Evolutionary conservation across 1,284 basidiomycete genomes (phyloP).

Genomic region (Pseudozyma tsukubaensis): DNA sequence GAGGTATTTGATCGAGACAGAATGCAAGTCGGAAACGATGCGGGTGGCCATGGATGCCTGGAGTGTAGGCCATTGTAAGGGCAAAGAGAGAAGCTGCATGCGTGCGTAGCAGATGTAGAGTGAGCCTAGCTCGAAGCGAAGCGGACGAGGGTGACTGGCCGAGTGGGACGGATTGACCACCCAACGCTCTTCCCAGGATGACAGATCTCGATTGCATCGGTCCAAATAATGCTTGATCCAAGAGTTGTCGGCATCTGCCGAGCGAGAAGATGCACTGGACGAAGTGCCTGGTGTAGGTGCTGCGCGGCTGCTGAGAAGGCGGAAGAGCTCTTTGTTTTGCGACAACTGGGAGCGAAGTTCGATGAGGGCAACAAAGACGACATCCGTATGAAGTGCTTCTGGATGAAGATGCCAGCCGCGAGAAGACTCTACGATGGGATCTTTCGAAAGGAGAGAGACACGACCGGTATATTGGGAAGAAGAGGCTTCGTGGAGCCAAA

Average conservation of each 20-base stretch:
- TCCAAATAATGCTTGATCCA: constrained; percentile 40
- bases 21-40: constrained; percentile 38
- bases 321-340: constrained; percentile 46
- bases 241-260: constrained; percentile 13
- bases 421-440: constrained; percentile 37
- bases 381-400: constrained; percentile 35
- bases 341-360: constrained; percentile 36
- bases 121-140: constrained; percentile 40
- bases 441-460: constrained; percentile 36
- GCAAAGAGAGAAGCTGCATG: constrained; percentile 46
- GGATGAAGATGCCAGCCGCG: constrained; percentile 46
- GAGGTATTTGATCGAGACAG: constrained; percentile 39
- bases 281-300: not conserved
- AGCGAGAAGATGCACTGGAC: not conserved
- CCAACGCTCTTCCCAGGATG: constrained; percentile 44
- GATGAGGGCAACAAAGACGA: constrained; percentile 46
- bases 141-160: constrained; percentile 26
- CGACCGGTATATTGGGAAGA: constrained; percentile 45
- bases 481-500: constrained; percentile 50
- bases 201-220: constrained; percentile 37
- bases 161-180: constrained; percentile 28
- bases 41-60: constrained; percentile 29
- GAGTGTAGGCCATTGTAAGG: constrained; percentile 30
- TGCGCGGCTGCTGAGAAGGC: constrained; percentile 31
- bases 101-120: constrained; percentile 48